Conservation (phyloP, 108 stramenopile species). For the Ochromonas danica region DNA sequence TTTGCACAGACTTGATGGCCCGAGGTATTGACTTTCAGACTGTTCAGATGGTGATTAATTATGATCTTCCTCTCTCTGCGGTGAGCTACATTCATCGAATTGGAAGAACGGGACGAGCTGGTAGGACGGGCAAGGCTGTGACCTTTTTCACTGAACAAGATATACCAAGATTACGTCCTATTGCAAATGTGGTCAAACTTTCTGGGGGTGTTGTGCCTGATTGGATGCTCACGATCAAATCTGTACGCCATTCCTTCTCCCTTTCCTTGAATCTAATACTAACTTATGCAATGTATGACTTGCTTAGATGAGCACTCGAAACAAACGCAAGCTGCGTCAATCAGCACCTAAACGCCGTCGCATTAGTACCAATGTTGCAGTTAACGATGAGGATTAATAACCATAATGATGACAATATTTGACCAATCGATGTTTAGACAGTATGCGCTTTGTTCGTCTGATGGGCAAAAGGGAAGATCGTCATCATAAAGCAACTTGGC, state of each 20-base stretch:
- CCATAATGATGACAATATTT: too few relatives aligned
- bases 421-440: too few relatives aligned
- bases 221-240: slow-evolving; percentile 35
- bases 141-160: slow-evolving; percentile 90
- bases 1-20: slow-evolving; percentile 94
- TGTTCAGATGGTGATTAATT: slow-evolving; percentile 94
- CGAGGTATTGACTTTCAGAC: slow-evolving; percentile 96
- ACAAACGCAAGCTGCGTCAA: neutral
- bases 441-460: too few relatives aligned
- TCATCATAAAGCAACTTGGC: too few relatives aligned
- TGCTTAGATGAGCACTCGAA: slow-evolving; percentile 19
- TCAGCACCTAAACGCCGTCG: slow-evolving; percentile 18
- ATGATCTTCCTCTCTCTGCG: slow-evolving; percentile 85
- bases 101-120: slow-evolving; percentile 90
- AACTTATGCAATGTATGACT: too few relatives aligned
- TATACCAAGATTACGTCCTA: slow-evolving; percentile 69
- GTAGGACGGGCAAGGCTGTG: slow-evolving; percentile 82
- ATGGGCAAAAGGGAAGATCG: too few relatives aligned
- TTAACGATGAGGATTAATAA: too few relatives aligned
- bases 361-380: too few relatives aligned
- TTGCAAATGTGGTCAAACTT: slow-evolving; percentile 90
- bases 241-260: neutral
- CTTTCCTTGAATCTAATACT: too few relatives aligned
- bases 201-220: slow-evolving; percentile 70
- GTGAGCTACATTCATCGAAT: slow-evolving; percentile 92